A percentile compares a stretch with the other conserved stretches of the same genome.
Conservation (phyloP, 108 stramenopile species). For the Conticribra weissflogii region DNA sequence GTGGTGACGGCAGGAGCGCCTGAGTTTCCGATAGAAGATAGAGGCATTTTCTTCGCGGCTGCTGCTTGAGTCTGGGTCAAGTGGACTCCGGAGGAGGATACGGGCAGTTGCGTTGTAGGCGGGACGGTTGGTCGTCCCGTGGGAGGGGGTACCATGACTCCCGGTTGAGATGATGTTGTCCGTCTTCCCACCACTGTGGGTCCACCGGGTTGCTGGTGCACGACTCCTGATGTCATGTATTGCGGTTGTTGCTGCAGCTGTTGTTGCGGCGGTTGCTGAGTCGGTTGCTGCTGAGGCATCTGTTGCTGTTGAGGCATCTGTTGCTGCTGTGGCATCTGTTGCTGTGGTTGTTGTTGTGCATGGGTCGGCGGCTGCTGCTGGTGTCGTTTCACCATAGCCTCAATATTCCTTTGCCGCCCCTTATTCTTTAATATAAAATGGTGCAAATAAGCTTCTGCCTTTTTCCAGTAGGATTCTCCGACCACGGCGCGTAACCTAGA, state of each 20-base stretch:
- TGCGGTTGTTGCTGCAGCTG: slow-evolving; percentile 17
- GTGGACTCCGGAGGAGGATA: too few relatives aligned
- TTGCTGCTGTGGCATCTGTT: background rate
- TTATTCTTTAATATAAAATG: slow-evolving; percentile 64
- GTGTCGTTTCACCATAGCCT: slow-evolving; percentile 4
- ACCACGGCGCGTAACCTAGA: slow-evolving; percentile 59
- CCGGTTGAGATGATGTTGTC: background rate
- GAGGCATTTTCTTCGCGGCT: slow-evolving; percentile 37
- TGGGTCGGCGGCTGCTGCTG: slow-evolving; percentile 29
- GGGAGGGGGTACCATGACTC: too few relatives aligned
- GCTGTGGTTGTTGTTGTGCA: slow-evolving; percentile 3
- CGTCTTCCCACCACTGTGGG: background rate
- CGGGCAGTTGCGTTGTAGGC: too few relatives aligned
- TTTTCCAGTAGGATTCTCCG: slow-evolving; percentile 75
- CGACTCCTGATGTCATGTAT: too few relatives aligned
- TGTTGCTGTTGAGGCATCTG: slow-evolving; percentile 2
- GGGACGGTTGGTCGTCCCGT: too few relatives aligned
- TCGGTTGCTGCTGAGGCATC: slow-evolving; percentile 1
- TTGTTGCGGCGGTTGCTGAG: slow-evolving; percentile 4
- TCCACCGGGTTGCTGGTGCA: too few relatives aligned
- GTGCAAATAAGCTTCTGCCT: slow-evolving; percentile 61
- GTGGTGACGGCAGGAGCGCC: background rate
- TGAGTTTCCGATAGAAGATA: too few relatives aligned
- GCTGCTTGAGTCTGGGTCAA: slow-evolving; percentile 21
- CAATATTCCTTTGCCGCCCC: slow-evolving; percentile 15